phyloP scores from a whole-genome alignment of 495 filamentous ascomycete species.

The Neurospora sp. region DNA sequence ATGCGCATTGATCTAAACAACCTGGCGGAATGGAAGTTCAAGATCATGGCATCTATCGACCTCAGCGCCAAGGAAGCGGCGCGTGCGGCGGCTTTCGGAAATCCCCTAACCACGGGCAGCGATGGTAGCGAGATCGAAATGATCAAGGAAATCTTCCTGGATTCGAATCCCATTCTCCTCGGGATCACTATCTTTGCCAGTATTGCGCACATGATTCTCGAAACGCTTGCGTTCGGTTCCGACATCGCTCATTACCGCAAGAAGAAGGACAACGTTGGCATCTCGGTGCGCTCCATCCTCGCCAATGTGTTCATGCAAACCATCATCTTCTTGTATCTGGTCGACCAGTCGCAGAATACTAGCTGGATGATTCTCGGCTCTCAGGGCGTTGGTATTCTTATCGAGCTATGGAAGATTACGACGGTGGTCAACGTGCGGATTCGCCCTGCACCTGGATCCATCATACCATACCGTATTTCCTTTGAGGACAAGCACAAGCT shows the following conservation, averaged over 20 bases:
- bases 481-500: slow-evolving; percentile 98
- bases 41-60: slow-evolving; percentile 71
- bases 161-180: slow-evolving; percentile 89
- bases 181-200: slow-evolving; percentile 74
- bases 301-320: slow-evolving; percentile 97
- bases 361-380: slow-evolving; percentile 97
- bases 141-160: slow-evolving; percentile 86
- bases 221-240: slow-evolving; percentile 92
- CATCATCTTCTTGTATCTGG: slow-evolving; percentile 94
- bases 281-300: slow-evolving; percentile 89
- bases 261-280: slow-evolving; percentile 97
- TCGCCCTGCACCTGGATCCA: slow-evolving; percentile 54
- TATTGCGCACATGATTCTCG: slow-evolving; percentile 88
- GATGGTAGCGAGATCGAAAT: slow-evolving; percentile 74
- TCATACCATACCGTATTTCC: slow-evolving; percentile 71
- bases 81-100: slow-evolving; percentile 55
- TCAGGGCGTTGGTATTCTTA: slow-evolving; percentile 84
- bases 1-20: slow-evolving; percentile 79
- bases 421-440: slow-evolving; percentile 88
- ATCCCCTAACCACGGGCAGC: slow-evolving; percentile 46
- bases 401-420: slow-evolving; percentile 98
- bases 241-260: slow-evolving; percentile 97
- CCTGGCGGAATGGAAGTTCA: slow-evolving; percentile 84
- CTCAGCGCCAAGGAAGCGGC: slow-evolving; percentile 75
- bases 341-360: slow-evolving; percentile 95